phyloP scores from a whole-genome alignment of 352 stramenopile species.

The Peronospora destructor region DNA sequence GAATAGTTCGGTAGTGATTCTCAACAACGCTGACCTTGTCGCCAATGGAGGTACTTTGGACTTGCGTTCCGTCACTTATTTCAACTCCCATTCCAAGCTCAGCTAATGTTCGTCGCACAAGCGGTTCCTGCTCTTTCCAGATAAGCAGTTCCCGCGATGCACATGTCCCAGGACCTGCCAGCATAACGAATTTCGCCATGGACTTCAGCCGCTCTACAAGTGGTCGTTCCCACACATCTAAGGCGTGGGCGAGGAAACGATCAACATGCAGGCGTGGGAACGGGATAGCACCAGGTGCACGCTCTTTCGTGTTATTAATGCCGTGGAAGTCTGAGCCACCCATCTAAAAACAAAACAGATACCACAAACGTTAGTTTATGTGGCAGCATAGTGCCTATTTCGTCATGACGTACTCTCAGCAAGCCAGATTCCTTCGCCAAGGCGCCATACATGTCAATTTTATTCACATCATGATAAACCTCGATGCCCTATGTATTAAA shows the following conservation, averaged over 20 bases:
- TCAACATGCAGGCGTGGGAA: slow-evolving; percentile 69
- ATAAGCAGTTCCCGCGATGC: slow-evolving; percentile 38
- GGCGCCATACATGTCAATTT: slow-evolving; percentile 76
- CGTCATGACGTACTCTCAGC: slow-evolving; percentile 39
- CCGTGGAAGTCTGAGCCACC: slow-evolving; percentile 82
- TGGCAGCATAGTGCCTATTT: neutral
- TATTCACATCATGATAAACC: slow-evolving; percentile 73
- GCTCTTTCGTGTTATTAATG: slow-evolving; percentile 64
- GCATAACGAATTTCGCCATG: slow-evolving; percentile 28
- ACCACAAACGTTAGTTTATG: slow-evolving; percentile 1
- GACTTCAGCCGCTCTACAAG: slow-evolving; percentile 37
- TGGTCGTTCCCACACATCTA: slow-evolving; percentile 57
- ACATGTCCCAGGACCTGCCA: slow-evolving; percentile 3
- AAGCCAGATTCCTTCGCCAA: slow-evolving; percentile 68
- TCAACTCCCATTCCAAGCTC: slow-evolving; percentile 28
- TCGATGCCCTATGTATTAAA: slow-evolving; percentile 51
- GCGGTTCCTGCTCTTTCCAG: slow-evolving; percentile 42
- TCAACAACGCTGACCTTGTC: neutral
- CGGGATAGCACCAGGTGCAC: slow-evolving; percentile 64
- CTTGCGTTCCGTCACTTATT: slow-evolving; percentile 8
- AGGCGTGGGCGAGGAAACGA: slow-evolving; percentile 57
- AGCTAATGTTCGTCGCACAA: slow-evolving; percentile 28
- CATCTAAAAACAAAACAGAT: slow-evolving; percentile 32
- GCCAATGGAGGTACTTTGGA: neutral
- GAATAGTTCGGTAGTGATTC: slow-evolving; percentile 31